Evolutionary conservation across 2,329 filamentous ascomycete species (phyloP).

Genomic region (Purpureocillium takamizusanense): DNA sequence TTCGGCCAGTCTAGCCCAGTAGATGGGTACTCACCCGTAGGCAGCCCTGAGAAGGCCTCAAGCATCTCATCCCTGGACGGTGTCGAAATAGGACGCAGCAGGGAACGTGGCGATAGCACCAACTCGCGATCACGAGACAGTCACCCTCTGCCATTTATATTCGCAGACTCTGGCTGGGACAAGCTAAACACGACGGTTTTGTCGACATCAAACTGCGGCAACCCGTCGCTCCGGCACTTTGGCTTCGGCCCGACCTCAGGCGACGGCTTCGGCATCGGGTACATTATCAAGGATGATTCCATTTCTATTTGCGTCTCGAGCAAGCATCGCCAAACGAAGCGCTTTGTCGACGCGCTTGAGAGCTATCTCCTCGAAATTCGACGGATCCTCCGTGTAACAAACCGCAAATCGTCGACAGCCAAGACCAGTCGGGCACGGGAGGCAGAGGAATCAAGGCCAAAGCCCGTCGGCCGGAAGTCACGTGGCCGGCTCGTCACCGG

Average conservation of each 20-base stretch:
- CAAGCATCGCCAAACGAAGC: slow-evolving; percentile 87
- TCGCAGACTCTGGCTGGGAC: slow-evolving; percentile 86
- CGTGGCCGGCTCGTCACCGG: slow-evolving; percentile 64
- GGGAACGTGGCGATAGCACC: slow-evolving; percentile 46
- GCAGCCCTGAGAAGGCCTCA: slow-evolving; percentile 46
- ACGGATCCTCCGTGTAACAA: slow-evolving; percentile 67
- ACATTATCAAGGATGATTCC: slow-evolving; percentile 79
- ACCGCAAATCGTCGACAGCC: slow-evolving; percentile 30
- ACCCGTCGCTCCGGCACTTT: slow-evolving; percentile 88
- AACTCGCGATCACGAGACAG: slow-evolving; percentile 37
- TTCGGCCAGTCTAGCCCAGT: slow-evolving; percentile 56
- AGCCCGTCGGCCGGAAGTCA: slow-evolving; percentile 48
- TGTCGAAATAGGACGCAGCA: slow-evolving; percentile 24
- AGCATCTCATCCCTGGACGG: slow-evolving; percentile 20
- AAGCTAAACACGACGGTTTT: slow-evolving; percentile 90
- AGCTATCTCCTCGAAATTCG: slow-evolving; percentile 86
- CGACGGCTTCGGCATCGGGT: slow-evolving; percentile 94
- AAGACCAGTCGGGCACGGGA: slow-evolving; percentile 45
- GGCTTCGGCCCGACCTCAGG: slow-evolving; percentile 92
- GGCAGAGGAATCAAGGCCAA: slow-evolving; percentile 32
- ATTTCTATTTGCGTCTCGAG: slow-evolving; percentile 88
- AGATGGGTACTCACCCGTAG: slow-evolving; percentile 38
- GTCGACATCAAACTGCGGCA: slow-evolving; percentile 97
- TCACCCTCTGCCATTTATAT: slow-evolving; percentile 63
- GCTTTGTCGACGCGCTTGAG: slow-evolving; percentile 84